Evolutionary conservation across 2,329 filamentous ascomycete genomes (phyloP).

Genomic region (Cytospora mali): DNA sequence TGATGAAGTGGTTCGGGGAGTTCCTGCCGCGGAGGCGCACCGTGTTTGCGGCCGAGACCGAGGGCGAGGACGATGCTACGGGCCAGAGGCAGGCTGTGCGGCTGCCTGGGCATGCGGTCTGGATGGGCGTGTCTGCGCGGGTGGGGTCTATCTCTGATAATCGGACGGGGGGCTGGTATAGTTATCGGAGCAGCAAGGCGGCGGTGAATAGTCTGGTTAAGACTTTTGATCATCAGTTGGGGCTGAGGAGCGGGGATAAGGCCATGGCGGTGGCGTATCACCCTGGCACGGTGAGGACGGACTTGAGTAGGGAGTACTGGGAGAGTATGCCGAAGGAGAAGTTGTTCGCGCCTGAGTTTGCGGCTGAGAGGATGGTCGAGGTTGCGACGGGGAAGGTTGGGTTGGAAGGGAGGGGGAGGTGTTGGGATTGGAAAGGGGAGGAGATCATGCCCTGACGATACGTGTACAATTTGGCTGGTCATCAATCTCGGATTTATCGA

Average conservation of each 20-base stretch:
- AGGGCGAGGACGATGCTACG: not conserved
- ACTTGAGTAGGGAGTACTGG: slow-evolving; percentile 74
- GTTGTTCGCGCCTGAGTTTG: slow-evolving; percentile 68
- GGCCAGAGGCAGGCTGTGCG: slow-evolving; percentile 17
- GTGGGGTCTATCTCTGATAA: slow-evolving; percentile 78
- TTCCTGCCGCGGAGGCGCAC: slow-evolving; percentile 67
- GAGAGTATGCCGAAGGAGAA: slow-evolving; percentile 59
- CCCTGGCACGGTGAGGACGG: slow-evolving; percentile 80
- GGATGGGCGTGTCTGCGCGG: slow-evolving; percentile 76
- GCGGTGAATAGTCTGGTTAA: slow-evolving; percentile 72
- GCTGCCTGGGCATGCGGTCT: slow-evolving; percentile 60
- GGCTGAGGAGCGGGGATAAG: slow-evolving; percentile 57
- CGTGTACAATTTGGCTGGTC: not conserved
- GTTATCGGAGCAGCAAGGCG: slow-evolving; percentile 76
- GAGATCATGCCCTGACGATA: slow-evolving; percentile 57
- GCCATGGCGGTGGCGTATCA: slow-evolving; percentile 73
- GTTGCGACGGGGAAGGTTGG: slow-evolving; percentile 56
- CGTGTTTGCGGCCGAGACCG: slow-evolving; percentile 34
- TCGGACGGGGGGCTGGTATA: slow-evolving; percentile 76
- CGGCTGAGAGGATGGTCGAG: slow-evolving; percentile 64
- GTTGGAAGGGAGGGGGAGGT: slow-evolving; percentile 59
- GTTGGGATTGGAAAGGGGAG: slow-evolving; percentile 70
- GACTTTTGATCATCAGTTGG: slow-evolving; percentile 70
- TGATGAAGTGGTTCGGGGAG: slow-evolving; percentile 73
- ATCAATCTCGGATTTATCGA: not conserved